Conservation (phyloP, 2,329 filamentous ascomycete species). For the Ceratocystis huliohia region DNA sequence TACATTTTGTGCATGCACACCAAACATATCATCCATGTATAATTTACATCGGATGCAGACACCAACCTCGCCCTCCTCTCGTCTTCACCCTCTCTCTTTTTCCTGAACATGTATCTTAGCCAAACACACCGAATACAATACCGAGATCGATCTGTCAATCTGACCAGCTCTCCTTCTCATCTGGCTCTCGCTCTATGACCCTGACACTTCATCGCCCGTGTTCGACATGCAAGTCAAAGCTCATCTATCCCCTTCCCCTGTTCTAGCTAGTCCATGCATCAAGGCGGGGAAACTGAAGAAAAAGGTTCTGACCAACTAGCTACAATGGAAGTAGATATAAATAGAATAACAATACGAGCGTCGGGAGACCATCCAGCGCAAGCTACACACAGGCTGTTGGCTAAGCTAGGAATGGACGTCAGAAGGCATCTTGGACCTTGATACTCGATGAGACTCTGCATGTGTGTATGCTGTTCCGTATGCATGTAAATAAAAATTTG, state of each 20-base stretch:
- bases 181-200: too few species aligned
- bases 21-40: not conserved
- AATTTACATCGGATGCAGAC: not conserved
- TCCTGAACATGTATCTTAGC: too few species aligned
- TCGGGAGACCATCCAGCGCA: not conserved
- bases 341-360: slow-evolving; percentile 1
- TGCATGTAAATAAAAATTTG: too few species aligned
- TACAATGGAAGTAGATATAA: not conserved
- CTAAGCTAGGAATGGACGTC: not conserved
- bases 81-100: too few species aligned
- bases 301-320: not conserved
- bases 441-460: too few species aligned
- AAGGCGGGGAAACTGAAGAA: not conserved
- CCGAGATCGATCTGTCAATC: too few species aligned
- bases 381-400: not conserved
- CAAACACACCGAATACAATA: too few species aligned
- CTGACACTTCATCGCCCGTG: not conserved
- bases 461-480: too few species aligned
- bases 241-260: not conserved
- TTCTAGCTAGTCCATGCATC: not conserved
- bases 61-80: not conserved
- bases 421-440: not conserved
- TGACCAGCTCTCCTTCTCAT: too few species aligned
- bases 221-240: not conserved
- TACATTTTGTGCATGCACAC: not conserved